These are phyloP conservation scores for Clitopilus passeckerianus DNA, from an alignment of 768 basidiomycete genomes.

Conservation along the genomic window DNA sequence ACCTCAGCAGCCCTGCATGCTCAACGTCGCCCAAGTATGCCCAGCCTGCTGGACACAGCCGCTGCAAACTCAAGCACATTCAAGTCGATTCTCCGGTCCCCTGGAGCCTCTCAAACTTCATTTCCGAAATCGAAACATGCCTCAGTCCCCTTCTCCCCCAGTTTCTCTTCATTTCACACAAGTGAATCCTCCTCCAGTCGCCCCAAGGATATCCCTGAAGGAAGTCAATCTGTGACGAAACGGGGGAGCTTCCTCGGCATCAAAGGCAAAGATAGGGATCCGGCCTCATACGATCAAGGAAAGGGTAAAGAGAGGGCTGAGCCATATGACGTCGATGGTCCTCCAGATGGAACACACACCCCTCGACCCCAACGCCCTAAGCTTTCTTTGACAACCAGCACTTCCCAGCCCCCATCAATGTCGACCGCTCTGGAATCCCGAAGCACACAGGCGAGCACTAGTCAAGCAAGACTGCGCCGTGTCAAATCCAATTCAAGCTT, in stretches of 20 bases:
- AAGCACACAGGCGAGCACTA: slow-evolving; percentile 2
- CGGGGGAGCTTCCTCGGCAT: neutral
- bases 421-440: neutral
- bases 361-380: slow-evolving; percentile 21
- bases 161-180: neutral
- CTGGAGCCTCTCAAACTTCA: neutral
- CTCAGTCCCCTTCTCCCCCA: neutral
- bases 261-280: slow-evolving; percentile 11
- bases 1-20: slow-evolving; percentile 6
- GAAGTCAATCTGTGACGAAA: neutral
- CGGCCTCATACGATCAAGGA: neutral
- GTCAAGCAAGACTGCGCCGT: slow-evolving; percentile 19
- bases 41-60: slow-evolving; percentile 10
- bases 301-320: slow-evolving; percentile 10
- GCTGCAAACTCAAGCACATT: neutral
- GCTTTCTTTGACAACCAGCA: slow-evolving; percentile 20
- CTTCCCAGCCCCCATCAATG: slow-evolving; percentile 9
- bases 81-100: neutral
- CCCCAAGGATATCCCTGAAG: neutral
- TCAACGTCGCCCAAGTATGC: slow-evolving; percentile 22
- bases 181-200: neutral
- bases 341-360: slow-evolving; percentile 7
- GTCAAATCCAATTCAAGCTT: slow-evolving; percentile 30
- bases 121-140: neutral
- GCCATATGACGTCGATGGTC: neutral